Base-by-base conservation (phyloP, 805 yeast species). In the Cyberlindnera meyerae region DNA sequence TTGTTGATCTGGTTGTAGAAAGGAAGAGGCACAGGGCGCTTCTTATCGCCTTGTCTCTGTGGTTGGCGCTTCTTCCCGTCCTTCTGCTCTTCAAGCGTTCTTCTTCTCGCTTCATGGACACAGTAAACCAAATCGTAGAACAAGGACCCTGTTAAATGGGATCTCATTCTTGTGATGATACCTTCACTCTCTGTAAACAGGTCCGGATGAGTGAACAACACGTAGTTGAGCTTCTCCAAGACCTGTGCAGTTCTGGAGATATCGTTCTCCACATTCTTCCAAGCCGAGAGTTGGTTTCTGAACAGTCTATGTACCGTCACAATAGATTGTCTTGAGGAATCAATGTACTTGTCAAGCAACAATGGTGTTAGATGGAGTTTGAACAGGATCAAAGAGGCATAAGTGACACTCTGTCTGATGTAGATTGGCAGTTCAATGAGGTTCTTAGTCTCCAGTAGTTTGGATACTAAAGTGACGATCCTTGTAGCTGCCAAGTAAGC, bases 121-220 rank as follows among this genome's bases (percentile, higher is more conserved):
- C 95, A 83, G 88, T 95, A 88, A 11, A 89, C 90, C 35, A 89
- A 68, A 59, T 89, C 97, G 55, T 89, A 89, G 51, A 89, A 89
- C 35, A 89, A 61, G 0, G 96, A 87, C 1, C 93, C 95, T 0
- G 96, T 83, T 48, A 89, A 67, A 60, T 89, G 97, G 0, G 95
- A 85, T 52, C 97, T 72, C 94, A 89, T 89, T 40, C 89, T 70
- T 3, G 84, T 74, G 33, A 89, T 84, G 21, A 89, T 83, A 3
- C 84, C 81, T n/a, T 76, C 78, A 9, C 77, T 71, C 40, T 76
- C 78, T 3, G 79, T 70, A 50, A 87, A 82, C 6, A 89, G 67
- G 36, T 87, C 89, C 1, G 97, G 96, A 52, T 86, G 87, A 0
- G 94, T 83, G 40, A 84, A 81, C 29, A 89, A 68, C 6, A 86